phyloP scores from a whole-genome alignment of 495 filamentous ascomycete genomes.

The Penicillium coffeae region DNA sequence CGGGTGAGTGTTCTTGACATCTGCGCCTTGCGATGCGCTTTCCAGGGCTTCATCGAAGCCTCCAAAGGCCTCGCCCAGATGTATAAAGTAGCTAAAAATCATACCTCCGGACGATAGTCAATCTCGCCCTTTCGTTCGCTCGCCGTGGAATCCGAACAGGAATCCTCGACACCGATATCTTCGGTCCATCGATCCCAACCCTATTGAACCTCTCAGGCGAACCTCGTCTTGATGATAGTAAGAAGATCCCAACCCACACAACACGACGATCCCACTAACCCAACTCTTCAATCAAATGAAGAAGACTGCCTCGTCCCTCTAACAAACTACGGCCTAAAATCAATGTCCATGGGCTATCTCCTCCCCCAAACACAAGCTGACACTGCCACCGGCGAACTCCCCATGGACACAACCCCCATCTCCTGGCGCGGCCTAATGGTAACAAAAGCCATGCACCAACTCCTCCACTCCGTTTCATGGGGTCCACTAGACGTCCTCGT shows the following conservation, averaged over 20 bases:
- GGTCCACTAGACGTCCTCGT: constrained; percentile 78
- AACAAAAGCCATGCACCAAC: constrained; percentile 93
- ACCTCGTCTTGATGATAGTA: constrained; percentile 63
- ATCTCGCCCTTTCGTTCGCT: constrained; percentile 82
- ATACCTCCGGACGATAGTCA: constrained; percentile 51
- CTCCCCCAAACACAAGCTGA: constrained; percentile 44
- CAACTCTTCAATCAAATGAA: constrained; percentile 22
- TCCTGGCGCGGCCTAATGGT: constrained; percentile 97
- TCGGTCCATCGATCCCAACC: constrained; percentile 91
- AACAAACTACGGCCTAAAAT: constrained; percentile 93
- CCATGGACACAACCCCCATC: constrained; percentile 70
- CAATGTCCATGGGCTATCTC: constrained; percentile 98
- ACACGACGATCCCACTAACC: background rate
- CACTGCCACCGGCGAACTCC: constrained; percentile 21
- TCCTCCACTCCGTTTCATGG: constrained; percentile 94
- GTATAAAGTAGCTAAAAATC: constrained; percentile 1
- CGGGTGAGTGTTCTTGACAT: constrained; percentile 53
- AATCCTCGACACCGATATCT: constrained; percentile 93
- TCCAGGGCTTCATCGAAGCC: background rate
- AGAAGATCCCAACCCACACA: background rate
- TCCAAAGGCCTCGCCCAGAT: background rate
- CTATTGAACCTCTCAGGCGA: constrained; percentile 75
- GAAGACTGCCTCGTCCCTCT: constrained; percentile 82
- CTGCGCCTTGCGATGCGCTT: too few species aligned
- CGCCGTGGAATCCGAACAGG: constrained; percentile 74